Evolutionary conservation across 2,329 filamentous ascomycete genomes (phyloP), one percentile per base, ranked within the genome.

Genomic region (Didymella keratinophila): DNA sequence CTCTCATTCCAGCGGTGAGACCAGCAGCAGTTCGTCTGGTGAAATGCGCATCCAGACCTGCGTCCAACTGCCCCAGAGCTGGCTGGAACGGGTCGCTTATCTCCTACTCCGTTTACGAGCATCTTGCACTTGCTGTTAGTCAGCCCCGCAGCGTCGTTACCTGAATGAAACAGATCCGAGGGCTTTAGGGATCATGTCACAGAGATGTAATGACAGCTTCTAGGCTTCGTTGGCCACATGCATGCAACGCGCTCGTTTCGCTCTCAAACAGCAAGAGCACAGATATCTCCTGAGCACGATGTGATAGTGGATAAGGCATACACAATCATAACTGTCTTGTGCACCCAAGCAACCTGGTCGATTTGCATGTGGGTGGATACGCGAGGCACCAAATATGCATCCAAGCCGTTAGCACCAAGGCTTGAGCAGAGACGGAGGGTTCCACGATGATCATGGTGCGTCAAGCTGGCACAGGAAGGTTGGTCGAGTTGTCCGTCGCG

Each of bases 381-480:
- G 52, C 36, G 57, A 56, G 50, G 54, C 53, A 47, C 55, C 58
- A 61, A 51, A 37, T 60, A 56, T 59, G 55, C 52, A 59, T 50
- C 55, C 50, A 57, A 58, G 67, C 44, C 52, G 58, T 56, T 61
- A 57, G 55, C 57, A 57, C 45, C 50, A 56, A 58, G 32, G 62
- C 59, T 68, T 65, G 64, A 56, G 60, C 56, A 52, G 55, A 55
- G 55, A 52, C 56, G 62, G 64, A 60, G 54, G 42, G 56, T 56
- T 48, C 51, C 39, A 62, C 45, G 62, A 55, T 63, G 67, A 68
- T 67, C 57, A 57, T 58, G 56, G 60, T 66, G 63, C 63, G 62
- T 58, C 63, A 60, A 56, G 60, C 50, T 62, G 66, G 41, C 50
- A 60, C 58, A 25, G 49, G 56, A 60, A 44, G 65, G 58, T 70